A percentile compares a stretch with the other conserved stretches of the same genome.
These are phyloP conservation scores for Whalleya microplaca DNA, from an alignment of 2,329 filamentous ascomycete species.

Conservation along the genomic window DNA sequence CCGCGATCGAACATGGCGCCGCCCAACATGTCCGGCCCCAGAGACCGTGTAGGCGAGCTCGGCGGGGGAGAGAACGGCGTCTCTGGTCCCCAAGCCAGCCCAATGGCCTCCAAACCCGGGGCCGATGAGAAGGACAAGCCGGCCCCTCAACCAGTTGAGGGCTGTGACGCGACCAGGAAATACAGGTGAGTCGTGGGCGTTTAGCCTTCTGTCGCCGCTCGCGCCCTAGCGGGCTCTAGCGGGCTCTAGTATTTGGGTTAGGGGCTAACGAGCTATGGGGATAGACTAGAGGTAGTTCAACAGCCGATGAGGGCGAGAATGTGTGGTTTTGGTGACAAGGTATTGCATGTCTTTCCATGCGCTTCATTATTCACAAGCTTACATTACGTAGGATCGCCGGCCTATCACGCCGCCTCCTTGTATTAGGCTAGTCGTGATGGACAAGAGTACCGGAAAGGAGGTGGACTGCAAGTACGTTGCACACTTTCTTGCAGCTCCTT, in stretches of 20 bases:
- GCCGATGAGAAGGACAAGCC: constrained; percentile 30
- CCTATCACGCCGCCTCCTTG: constrained; percentile 96
- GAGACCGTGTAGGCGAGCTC: constrained; percentile 32
- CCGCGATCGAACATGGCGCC: constrained; percentile 36
- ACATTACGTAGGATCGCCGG: constrained; percentile 72
- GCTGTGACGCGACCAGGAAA: constrained; percentile 33
- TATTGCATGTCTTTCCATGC: constrained; percentile 41
- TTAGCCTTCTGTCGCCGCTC: neutral
- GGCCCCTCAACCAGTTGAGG: constrained; percentile 32
- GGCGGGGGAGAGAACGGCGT: constrained; percentile 32
- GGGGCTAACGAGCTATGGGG: constrained; percentile 20
- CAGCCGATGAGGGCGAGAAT: constrained; percentile 92
- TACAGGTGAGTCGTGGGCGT: constrained; percentile 30
- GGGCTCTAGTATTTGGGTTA: constrained; percentile 3
- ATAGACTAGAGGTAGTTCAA: constrained; percentile 78
- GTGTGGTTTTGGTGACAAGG: constrained; percentile 99
- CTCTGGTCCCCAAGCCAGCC: constrained; percentile 21
- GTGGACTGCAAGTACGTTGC: constrained; percentile 76
- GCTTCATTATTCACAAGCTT: constrained; percentile 17
- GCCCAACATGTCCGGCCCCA: constrained; percentile 32
- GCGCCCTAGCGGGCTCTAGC: neutral
- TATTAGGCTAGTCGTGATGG: constrained; percentile 79
- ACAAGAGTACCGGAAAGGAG: constrained; percentile 75
- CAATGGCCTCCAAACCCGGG: constrained; percentile 29
- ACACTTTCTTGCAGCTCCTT: neutral